phyloP scores from a whole-genome alignment of 2,329 filamentous ascomycete species.

The Ceratocystis lukuohia region DNA sequence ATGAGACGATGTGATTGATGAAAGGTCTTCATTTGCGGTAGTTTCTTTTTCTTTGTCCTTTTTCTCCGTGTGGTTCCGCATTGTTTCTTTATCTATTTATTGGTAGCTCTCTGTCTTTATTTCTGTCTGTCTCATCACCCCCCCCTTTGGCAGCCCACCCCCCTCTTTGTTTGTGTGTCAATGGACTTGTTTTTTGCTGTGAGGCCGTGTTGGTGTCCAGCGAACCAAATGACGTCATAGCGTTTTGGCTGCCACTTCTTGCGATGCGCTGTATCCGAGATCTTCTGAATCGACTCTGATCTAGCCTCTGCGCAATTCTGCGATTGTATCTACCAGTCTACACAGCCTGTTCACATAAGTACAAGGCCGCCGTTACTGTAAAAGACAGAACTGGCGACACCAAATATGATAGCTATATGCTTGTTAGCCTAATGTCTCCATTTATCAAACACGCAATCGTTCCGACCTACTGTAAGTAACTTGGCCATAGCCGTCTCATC shows the following conservation, averaged over 20 bases:
- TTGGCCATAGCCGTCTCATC: slow-evolving; percentile 33
- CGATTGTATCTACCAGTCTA: background rate
- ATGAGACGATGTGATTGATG: slow-evolving; percentile 1
- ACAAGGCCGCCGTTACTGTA: background rate
- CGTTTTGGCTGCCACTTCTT: background rate
- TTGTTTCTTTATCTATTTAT: background rate
- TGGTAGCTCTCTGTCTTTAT: background rate
- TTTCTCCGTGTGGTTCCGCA: background rate
- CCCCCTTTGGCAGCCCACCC: background rate
- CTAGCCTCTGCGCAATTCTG: background rate
- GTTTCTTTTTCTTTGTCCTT: background rate
- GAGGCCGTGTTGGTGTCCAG: background rate
- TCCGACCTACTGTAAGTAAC: slow-evolving; percentile 29
- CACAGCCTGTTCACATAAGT: background rate
- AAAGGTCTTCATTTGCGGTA: slow-evolving; percentile 4
- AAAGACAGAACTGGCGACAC: slow-evolving; percentile 4
- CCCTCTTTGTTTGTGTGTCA: background rate
- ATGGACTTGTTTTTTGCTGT: background rate
- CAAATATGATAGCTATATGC: slow-evolving; percentile 1
- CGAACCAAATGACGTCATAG: background rate
- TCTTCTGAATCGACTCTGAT: background rate
- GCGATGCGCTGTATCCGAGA: background rate
- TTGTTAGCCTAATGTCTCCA: background rate
- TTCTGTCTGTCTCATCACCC: background rate
- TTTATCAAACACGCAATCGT: background rate